phyloP scores from a whole-genome alignment of 495 filamentous ascomycete genomes.

The Penicillium flavigenum region DNA sequence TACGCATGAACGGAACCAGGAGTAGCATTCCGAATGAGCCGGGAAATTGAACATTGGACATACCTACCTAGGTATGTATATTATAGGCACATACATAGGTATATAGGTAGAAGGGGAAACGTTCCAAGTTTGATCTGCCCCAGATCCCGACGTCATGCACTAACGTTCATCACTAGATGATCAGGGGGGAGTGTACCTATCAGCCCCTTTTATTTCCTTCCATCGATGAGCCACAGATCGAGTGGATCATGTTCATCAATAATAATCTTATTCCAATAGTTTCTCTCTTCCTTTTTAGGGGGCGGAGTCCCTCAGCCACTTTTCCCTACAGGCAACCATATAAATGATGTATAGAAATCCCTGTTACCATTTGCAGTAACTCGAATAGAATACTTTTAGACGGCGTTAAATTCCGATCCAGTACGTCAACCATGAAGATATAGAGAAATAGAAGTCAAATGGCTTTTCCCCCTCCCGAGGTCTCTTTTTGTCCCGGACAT shows the following conservation, averaged over 20 bases:
- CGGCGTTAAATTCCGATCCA: slow-evolving; percentile 5
- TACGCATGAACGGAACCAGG: neutral
- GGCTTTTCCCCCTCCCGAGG: neutral
- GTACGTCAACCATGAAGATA: slow-evolving; percentile 8
- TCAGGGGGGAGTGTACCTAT: slow-evolving; percentile 11
- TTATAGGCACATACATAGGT: too few species aligned
- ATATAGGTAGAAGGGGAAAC: neutral
- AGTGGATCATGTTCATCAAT: slow-evolving; percentile 1
- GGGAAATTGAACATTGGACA: neutral
- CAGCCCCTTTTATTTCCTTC: slow-evolving; percentile 9
- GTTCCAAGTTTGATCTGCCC: neutral
- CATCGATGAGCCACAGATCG: slow-evolving; percentile 1
- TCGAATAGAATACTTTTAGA: neutral
- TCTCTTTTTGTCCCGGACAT: slow-evolving; percentile 2
- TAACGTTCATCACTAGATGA: slow-evolving; percentile 16
- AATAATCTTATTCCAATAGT: slow-evolving; percentile 5
- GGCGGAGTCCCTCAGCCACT: slow-evolving; percentile 5
- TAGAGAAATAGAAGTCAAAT: neutral
- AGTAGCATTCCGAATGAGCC: slow-evolving; percentile 2
- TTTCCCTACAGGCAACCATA: slow-evolving; percentile 9
- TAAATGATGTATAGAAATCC: neutral
- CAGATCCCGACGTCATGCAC: slow-evolving; percentile 22
- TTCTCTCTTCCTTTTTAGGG: neutral
- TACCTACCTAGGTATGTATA: too few species aligned
- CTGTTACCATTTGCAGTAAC: neutral